Evolutionary conservation across 1,284 basidiomycete genomes (phyloP).

Genomic region (Caloboletus inedulis): DNA sequence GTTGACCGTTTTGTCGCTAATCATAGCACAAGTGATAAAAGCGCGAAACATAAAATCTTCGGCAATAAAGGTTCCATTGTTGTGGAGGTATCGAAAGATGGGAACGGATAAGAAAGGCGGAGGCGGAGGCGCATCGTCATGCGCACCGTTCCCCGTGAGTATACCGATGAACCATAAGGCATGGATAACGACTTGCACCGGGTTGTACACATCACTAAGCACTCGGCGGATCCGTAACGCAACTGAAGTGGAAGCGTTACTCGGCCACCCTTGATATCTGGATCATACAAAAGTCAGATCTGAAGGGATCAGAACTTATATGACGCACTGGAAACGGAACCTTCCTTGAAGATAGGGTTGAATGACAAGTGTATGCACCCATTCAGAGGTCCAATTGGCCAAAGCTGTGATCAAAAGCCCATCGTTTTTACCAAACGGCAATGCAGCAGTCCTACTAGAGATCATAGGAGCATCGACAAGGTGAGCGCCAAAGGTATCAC

Average conservation of each 20-base stretch:
- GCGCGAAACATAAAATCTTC: conserved; percentile 37
- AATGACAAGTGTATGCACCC: conserved; percentile 27
- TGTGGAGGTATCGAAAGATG: conserved; percentile 30
- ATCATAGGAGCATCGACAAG: background rate
- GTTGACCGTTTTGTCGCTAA: conserved; percentile 57
- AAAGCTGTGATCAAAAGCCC: conserved; percentile 14
- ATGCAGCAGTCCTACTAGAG: background rate
- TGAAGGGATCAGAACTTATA: background rate
- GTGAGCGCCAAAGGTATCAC: background rate
- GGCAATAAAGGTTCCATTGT: conserved; percentile 26
- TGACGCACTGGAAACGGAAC: conserved; percentile 27
- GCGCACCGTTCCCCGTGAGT: conserved; percentile 15
- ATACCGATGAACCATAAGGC: conserved; percentile 49
- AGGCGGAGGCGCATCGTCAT: conserved; percentile 2
- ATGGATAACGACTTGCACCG: conserved; percentile 39
- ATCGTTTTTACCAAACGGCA: conserved; percentile 5
- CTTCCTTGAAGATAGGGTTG: conserved; percentile 21
- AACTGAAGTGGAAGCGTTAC: conserved; percentile 4
- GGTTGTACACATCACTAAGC: conserved; percentile 23
- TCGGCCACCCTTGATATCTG: conserved; percentile 20
- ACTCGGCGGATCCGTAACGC: conserved; percentile 22
- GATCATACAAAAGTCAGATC: conserved; percentile 2
- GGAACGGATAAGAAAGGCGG: conserved; percentile 29
- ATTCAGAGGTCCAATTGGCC: conserved; percentile 30
- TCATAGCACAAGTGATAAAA: conserved; percentile 47